These are phyloP conservation scores for Piper betle DNA, from an alignment of 164 flowering plant genomes.

Conservation along the genomic window DNA sequence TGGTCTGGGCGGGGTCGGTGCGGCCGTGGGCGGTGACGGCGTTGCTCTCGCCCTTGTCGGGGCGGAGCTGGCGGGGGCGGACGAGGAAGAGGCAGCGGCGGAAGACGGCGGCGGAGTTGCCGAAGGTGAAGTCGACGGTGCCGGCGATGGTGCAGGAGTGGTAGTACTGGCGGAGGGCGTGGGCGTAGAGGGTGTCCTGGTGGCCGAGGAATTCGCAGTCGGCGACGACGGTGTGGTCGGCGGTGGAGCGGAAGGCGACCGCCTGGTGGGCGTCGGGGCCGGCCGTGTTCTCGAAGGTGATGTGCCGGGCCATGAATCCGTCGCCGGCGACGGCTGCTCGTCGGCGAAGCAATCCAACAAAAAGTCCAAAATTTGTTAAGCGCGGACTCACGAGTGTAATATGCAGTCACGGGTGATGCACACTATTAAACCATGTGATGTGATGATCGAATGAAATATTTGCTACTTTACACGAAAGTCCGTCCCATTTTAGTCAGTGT, in stretches of 20 bases:
- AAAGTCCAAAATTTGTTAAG: background rate
- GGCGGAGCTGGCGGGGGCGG: constrained; percentile 3
- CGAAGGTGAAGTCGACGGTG: constrained; percentile 8
- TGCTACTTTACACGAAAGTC: too few species aligned
- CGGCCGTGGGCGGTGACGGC: constrained; percentile 9
- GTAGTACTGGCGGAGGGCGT: constrained; percentile 9
- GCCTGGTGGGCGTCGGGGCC: constrained; percentile 8
- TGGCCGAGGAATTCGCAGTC: constrained; percentile 10
- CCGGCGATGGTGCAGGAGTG: constrained; percentile 6
- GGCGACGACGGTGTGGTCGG: constrained; percentile 4
- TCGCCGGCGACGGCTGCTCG: constrained; percentile 5
- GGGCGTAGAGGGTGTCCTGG: constrained; percentile 9
- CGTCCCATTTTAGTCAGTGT: too few species aligned
- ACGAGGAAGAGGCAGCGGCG: constrained; percentile 3
- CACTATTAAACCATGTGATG: too few species aligned
- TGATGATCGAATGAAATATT: too few species aligned
- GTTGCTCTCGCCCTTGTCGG: constrained; percentile 7
- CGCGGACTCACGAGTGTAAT: too few species aligned
- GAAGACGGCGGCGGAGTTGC: constrained; percentile 10
- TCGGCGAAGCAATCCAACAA: background rate
- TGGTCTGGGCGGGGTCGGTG: constrained; percentile 11
- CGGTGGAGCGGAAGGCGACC: constrained; percentile 7
- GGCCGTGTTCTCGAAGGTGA: constrained; percentile 8
- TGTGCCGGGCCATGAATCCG: constrained; percentile 10
- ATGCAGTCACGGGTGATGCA: too few species aligned